Evolutionary conservation across 108 stramenopile species (phyloP), one percentile per base, ranked within the genome.

Genomic region (Discostella stelligeroides): DNA sequence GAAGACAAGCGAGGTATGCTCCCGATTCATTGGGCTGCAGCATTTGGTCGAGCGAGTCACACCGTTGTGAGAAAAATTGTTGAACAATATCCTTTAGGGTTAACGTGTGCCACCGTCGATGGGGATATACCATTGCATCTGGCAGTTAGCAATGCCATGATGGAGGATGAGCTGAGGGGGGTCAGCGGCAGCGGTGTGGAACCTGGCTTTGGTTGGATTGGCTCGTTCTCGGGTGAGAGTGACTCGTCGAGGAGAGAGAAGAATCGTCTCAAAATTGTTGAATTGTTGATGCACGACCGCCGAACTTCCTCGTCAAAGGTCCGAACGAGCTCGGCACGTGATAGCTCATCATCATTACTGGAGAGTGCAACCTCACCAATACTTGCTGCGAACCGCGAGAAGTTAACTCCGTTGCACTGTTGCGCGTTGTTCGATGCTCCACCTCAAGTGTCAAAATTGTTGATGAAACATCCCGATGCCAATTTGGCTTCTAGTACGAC

Each of bases 91-190:
- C 79, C 79, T 9, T 66, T 76, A 49, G 76, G 63, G 37, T 21
- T 89, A 13, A 30, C 64, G 15, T 23, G 37, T 17, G 74, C 56
- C 30, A 72, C 74, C 18, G 68, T 50, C 17, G 56, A 78, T 30
- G 88, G 88, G 12, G 86, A 89, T 63, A 85, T 86, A 25, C 88
- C 88, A 0, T 66, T 89, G 40, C 88, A 89, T 82, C 57, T 85
- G 43, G 61, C 77, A 11, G 68, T 85, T 27, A 59, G 65, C 48
- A 68, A 84, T 63, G 41, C 66, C 17, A 42, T 47, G 54, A 72
- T 70, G 66, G 68, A 63, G 34, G 65, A 74, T 58, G 39, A 27
- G 65, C 23, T 23, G 9, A 49, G 57, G n/a, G n/a, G n/a, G n/a
- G n/a, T n/a, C 6, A 24, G n/a, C 58, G 54, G 72, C 0, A 37